These are phyloP conservation scores for Flaveria robusta DNA, from an alignment of 129 eudicot species.

Conservation along the genomic window DNA sequence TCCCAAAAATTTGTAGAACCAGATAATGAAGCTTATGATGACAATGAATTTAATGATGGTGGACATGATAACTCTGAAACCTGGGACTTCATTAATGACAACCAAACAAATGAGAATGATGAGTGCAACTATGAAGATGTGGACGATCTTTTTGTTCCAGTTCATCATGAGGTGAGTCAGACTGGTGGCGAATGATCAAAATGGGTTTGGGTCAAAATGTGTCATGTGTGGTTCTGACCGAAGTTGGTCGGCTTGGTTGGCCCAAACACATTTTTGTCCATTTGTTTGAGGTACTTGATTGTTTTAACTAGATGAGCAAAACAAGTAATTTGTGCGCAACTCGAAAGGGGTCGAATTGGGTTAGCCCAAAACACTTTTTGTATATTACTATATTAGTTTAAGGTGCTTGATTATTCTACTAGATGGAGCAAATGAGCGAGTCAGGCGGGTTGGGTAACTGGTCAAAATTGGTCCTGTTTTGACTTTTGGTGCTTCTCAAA, in stretches of 20 bases:
- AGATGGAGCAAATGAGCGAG: neutral
- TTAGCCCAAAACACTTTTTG: neutral
- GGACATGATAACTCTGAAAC: slow-evolving; percentile 45
- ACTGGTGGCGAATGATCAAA: neutral
- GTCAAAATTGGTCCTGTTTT: neutral
- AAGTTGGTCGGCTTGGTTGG: neutral
- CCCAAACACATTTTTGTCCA: neutral
- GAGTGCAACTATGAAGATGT: slow-evolving; percentile 47
- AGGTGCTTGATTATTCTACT: slow-evolving; percentile 15
- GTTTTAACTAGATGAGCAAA: neutral
- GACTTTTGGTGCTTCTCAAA: neutral
- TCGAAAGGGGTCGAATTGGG: neutral
- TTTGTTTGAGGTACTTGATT: slow-evolving; percentile 16
- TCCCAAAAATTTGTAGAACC: slow-evolving; percentile 35
- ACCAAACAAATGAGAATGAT: slow-evolving; percentile 40
- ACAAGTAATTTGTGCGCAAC: neutral
- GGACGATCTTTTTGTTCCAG: slow-evolving; percentile 36
- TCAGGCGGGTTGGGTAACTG: neutral
- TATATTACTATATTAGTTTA: neutral
- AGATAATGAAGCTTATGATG: slow-evolving; percentile 31
- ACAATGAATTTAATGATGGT: slow-evolving; percentile 39
- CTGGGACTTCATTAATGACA: slow-evolving; percentile 52
- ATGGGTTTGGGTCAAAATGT: neutral
- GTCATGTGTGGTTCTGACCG: neutral
- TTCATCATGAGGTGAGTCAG: slow-evolving; percentile 50